These are phyloP conservation scores for Cryphonectria naterciae DNA, from an alignment of 2,329 filamentous ascomycete genomes.

Conservation along the genomic window DNA sequence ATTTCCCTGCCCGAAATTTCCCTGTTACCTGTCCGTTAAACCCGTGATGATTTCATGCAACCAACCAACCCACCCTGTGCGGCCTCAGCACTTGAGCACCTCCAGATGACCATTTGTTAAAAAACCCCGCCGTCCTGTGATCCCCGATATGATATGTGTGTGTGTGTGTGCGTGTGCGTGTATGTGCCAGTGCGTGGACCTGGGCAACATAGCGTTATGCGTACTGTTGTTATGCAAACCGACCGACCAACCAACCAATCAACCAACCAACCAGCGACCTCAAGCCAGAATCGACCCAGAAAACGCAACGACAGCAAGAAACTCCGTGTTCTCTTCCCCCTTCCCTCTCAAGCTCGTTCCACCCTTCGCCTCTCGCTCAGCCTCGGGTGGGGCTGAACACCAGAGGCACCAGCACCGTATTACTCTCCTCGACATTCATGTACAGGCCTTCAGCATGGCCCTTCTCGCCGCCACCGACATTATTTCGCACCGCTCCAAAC, in stretches of 20 bases:
- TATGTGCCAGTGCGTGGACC: background rate
- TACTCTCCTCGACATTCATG: conserved; percentile 52
- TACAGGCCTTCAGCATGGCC: conserved; percentile 37
- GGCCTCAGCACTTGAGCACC: conserved; percentile 25
- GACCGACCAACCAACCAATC: background rate
- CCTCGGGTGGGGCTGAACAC: conserved; percentile 55
- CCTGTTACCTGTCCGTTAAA: background rate
- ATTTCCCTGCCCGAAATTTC: background rate
- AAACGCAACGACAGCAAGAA: background rate
- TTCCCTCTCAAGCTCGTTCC: background rate
- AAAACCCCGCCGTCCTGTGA: background rate
- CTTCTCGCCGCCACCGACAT: conserved; percentile 5
- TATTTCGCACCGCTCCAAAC: conserved; percentile 29
- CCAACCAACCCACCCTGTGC: background rate
- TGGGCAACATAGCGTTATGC: background rate
- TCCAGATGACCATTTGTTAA: conserved; percentile 13
- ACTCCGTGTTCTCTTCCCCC: background rate
- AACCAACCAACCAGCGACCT: background rate
- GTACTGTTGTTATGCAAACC: conserved; percentile 6
- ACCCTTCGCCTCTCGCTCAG: conserved; percentile 28
- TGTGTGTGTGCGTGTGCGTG: background rate
- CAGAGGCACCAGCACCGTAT: conserved; percentile 60
- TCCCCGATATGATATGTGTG: background rate
- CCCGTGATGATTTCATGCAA: conserved; percentile 4
- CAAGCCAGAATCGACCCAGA: background rate